These are phyloP conservation scores for Phytopythium helicoides DNA, from an alignment of 352 stramenopile genomes.

Conservation along the genomic window DNA sequence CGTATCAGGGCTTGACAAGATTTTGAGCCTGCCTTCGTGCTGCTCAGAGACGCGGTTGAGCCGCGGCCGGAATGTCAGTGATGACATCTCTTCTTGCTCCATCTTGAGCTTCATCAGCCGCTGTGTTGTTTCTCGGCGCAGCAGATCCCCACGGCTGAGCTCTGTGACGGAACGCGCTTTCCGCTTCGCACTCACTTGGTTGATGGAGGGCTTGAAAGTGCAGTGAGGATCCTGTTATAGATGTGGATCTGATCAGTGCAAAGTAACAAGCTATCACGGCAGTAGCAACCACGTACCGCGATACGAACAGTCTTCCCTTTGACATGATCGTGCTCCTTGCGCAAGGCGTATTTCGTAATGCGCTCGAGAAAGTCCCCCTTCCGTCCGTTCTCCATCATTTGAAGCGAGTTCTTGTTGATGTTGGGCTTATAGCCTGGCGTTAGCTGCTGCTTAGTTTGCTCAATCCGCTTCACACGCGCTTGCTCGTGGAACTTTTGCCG, in stretches of 20 bases:
- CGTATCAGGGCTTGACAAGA: slow-evolving; percentile 73
- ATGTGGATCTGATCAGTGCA: no score
- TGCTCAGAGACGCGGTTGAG: slow-evolving; percentile 66
- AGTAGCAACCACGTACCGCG: slow-evolving; percentile 25
- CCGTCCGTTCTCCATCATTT: slow-evolving; percentile 78
- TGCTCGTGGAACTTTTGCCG: slow-evolving; percentile 75
- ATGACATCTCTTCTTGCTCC: slow-evolving; percentile 84
- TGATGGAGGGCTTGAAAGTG: slow-evolving; percentile 85
- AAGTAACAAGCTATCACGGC: neutral
- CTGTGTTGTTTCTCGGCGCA: slow-evolving; percentile 75
- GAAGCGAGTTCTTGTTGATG: slow-evolving; percentile 80
- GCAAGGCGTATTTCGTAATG: slow-evolving; percentile 70
- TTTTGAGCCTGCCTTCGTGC: slow-evolving; percentile 74
- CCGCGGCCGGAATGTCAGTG: slow-evolving; percentile 75
- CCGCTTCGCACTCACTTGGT: slow-evolving; percentile 59
- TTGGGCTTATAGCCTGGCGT: slow-evolving; percentile 54
- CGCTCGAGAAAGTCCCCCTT: slow-evolving; percentile 82
- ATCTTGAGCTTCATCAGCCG: slow-evolving; percentile 85
- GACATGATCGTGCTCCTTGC: slow-evolving; percentile 75
- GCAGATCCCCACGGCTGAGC: slow-evolving; percentile 70
- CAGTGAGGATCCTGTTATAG: slow-evolving; percentile 80
- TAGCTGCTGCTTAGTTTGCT: slow-evolving; percentile 60
- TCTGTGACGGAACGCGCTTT: slow-evolving; percentile 72
- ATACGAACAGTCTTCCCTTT: slow-evolving; percentile 73
- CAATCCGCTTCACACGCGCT: slow-evolving; percentile 58